A percentile compares a stretch with the other conserved stretches of the same genome.
Conservation (phyloP, 2,329 filamentous ascomycete genomes). For the Pestalotiopsis sp. region DNA sequence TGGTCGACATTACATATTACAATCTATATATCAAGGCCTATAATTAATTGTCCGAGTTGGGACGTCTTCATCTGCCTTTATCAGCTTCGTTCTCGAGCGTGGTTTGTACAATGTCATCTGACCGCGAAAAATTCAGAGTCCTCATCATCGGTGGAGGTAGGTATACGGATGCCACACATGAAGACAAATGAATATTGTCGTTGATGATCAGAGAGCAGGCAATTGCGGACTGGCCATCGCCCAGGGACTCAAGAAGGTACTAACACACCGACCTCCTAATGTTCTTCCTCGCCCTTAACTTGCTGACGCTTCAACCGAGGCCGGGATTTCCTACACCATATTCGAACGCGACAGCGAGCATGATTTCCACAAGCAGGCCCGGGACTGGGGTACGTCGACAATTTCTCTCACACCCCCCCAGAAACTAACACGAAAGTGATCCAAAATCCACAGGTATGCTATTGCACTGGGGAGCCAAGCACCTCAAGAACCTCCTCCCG, state of each 20-base stretch:
- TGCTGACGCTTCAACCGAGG: not conserved
- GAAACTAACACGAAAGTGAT: not conserved
- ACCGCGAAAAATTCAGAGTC: not conserved
- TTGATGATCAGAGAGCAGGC: not conserved
- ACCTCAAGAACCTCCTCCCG: not conserved
- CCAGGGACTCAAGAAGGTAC: not conserved
- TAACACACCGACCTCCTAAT: not conserved
- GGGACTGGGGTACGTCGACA: not conserved
- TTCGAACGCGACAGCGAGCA: constrained; percentile 1
- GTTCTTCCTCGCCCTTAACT: not conserved
- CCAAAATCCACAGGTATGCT: not conserved
- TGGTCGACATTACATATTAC: not conserved
- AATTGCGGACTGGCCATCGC: not conserved
- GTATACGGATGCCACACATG: not conserved
- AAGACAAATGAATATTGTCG: not conserved
- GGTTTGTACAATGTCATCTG: not conserved
- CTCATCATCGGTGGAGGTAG: constrained; percentile 4
- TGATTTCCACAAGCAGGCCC: not conserved
- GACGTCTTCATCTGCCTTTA: not conserved
- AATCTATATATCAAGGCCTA: not conserved
- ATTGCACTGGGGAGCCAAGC: constrained; percentile 1
- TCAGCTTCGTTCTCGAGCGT: not conserved
- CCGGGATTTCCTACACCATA: not conserved
- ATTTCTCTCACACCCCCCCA: not conserved
- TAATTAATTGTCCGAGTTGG: not conserved